Percentiles rank a stretch among this genome's conserved stretches.
phyloP scores from a whole-genome alignment of 768 basidiomycete species.

The Kwoniella sp. region DNA sequence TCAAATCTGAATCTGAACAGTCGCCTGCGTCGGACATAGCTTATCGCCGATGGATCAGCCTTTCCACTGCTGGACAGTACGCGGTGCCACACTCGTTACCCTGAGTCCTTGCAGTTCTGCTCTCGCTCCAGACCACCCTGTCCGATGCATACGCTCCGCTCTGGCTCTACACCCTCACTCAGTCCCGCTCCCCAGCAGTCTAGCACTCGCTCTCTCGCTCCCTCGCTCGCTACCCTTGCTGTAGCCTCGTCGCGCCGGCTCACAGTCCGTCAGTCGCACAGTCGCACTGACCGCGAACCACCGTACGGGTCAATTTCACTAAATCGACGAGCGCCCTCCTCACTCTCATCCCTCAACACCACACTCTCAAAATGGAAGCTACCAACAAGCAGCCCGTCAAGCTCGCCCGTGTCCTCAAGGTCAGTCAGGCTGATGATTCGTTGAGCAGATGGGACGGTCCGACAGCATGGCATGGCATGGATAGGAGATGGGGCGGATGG shows the following conservation, averaged over 20 bases:
- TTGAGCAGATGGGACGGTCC: neutral
- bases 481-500: neutral
- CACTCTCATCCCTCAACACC: conserved; percentile 10
- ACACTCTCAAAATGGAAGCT: conserved; percentile 35
- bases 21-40: conserved; percentile 8
- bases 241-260: no score
- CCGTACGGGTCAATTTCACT: neutral
- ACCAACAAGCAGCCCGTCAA: conserved; percentile 64
- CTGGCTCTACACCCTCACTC: neutral
- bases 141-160: neutral
- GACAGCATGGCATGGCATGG: neutral
- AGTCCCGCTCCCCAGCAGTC: neutral
- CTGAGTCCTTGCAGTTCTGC: neutral
- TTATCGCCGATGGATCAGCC: conserved; percentile 7
- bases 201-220: neutral
- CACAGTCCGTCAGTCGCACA: neutral
- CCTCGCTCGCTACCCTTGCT: neutral
- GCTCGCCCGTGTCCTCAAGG: conserved; percentile 97
- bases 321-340: neutral
- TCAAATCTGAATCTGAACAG: no score
- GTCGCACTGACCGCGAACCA: no score
- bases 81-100: conserved; percentile 10
- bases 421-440: conserved; percentile 43
- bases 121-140: neutral
- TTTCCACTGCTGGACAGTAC: no score